Base-by-base conservation (phyloP, 352 stramenopile genomes). In the Phytophthora citrophthora region DNA sequence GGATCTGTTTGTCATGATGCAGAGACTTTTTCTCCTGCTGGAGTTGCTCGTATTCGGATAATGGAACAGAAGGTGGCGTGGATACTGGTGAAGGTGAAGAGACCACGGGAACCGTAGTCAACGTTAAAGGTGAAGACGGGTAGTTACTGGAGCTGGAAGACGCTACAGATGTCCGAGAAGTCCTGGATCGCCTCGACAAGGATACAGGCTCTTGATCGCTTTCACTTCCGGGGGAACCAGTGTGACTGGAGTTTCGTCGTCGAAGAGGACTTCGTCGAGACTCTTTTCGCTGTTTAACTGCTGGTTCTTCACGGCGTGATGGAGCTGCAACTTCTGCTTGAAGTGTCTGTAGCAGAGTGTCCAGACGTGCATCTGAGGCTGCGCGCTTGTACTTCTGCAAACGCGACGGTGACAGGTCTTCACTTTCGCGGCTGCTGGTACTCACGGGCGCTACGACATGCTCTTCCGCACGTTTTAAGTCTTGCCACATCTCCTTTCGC, bases 401-500 rank as follows among this genome's bases (percentile, higher is more conserved):
- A 18, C 43, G 49, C 20, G 66, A 55, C 4, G 61, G 54, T 18
- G 64, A 68, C 29, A 15, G 20, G 18, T 62, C 32, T 24, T 72
- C 59, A 5, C 27, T 29, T 6, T 59, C 61, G 10, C 13, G 12
- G 55, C 18, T 60, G 59, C 20, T 54, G 31, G 12, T 55, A 44
- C 0, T 60, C 27, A 13, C 29, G 29, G 66, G 56, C n/a, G 54
- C 20, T 15, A 68, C 54, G 0, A 90, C 53, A n/a, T 68, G 76
- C 34, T 86, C 82, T 51, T 91, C 82, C 1, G 80, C 82, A 26
- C 76, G 71, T 51, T 91, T 91, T 34, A 89, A 76, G 48, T 89
- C 78, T 69, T 87, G 74, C 82, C 82, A 91, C 54, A 91, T 86
- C 44, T 91, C 80, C 53, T 89, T 88, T 13, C 82, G 78, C 61